phyloP scores from a whole-genome alignment of 352 stramenopile species.

The Globisporangium ultimum region DNA sequence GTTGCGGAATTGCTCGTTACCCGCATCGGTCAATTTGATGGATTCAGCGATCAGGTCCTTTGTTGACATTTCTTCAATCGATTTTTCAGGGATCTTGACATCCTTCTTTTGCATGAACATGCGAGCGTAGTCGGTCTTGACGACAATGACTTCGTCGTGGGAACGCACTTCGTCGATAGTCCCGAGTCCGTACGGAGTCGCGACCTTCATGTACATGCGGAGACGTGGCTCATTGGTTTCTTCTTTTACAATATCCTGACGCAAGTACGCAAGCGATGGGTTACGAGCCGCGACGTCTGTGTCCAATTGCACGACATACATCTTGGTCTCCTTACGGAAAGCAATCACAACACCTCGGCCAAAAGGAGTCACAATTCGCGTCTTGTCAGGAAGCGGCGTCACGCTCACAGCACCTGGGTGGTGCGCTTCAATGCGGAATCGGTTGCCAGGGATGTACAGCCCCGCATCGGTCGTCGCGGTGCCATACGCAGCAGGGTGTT shows the following conservation, averaged over 20 bases:
- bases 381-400: constrained; percentile 69
- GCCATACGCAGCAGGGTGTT: constrained; percentile 74
- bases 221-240: constrained; percentile 61
- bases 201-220: constrained; percentile 77
- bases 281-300: constrained; percentile 53
- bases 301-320: constrained; percentile 82
- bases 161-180: constrained; percentile 65
- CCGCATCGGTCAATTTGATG: constrained; percentile 57
- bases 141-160: constrained; percentile 60
- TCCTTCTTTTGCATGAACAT: constrained; percentile 85
- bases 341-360: constrained; percentile 66
- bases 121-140: constrained; percentile 57
- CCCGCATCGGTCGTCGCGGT: constrained; percentile 37
- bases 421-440: constrained; percentile 57
- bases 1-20: constrained; percentile 69
- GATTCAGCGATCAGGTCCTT: constrained; percentile 74
- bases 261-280: constrained; percentile 66
- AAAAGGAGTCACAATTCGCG: constrained; percentile 69
- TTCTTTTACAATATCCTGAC: constrained; percentile 59
- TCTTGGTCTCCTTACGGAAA: constrained; percentile 68
- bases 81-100: constrained; percentile 58
- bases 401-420: constrained; percentile 64
- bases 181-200: constrained; percentile 68
- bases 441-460: constrained; percentile 76
- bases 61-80: constrained; percentile 68